phyloP scores from a whole-genome alignment of 495 filamentous ascomycete genomes.

The Penicillium roqueforti region DNA sequence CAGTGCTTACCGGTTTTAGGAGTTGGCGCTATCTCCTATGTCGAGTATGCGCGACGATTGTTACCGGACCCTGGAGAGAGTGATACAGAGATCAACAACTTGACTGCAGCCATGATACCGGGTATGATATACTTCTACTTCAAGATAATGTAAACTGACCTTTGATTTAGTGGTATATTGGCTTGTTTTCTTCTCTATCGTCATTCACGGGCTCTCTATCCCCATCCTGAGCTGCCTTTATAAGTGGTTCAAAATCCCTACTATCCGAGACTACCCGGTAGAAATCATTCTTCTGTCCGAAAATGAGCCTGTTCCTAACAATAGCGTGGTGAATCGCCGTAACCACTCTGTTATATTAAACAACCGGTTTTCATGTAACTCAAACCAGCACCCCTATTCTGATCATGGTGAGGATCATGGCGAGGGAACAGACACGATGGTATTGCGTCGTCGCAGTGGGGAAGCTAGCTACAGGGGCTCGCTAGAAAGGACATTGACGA shows the following conservation, averaged over 20 bases:
- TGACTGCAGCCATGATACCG: constrained; percentile 47
- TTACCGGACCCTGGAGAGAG: constrained; percentile 48
- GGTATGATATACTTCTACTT: constrained; percentile 13
- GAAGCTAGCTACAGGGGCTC: constrained; percentile 1
- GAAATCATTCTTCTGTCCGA: constrained; percentile 46
- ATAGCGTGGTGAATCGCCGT: constrained; percentile 46
- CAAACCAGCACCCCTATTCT: background rate
- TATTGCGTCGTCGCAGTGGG: background rate
- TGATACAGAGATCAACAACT: constrained; percentile 48
- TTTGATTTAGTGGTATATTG: constrained; percentile 48
- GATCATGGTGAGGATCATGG: background rate
- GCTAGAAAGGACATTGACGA: constrained; percentile 2
- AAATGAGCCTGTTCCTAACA: constrained; percentile 47
- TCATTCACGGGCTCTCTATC: constrained; percentile 56
- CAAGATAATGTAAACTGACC: background rate
- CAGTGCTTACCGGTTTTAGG: constrained; percentile 21
- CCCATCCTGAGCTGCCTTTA: constrained; percentile 49
- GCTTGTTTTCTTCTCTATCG: constrained; percentile 55
- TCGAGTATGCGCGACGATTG: constrained; percentile 52
- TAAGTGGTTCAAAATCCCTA: constrained; percentile 36
- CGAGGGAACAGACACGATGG: constrained; percentile 1
- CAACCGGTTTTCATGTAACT: constrained; percentile 48
- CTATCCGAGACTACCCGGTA: constrained; percentile 50
- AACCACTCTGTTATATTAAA: constrained; percentile 46
- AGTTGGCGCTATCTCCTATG: constrained; percentile 36